Base-by-base conservation (phyloP, 306 rosid species). In the Vachellia collinsii region DNA sequence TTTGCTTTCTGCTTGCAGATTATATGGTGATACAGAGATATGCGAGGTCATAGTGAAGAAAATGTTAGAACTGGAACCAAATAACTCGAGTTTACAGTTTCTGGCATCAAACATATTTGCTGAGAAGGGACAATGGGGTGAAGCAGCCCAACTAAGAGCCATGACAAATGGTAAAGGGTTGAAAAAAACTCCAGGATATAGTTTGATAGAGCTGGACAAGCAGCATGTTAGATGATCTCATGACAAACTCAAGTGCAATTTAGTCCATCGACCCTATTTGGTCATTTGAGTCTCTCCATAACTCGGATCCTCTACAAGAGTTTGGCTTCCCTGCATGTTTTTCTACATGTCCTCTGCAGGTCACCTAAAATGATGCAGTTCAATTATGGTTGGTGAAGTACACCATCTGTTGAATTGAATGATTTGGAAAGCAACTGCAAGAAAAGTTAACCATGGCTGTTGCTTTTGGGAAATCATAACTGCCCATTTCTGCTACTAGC, bases 1-100 rank as follows among this genome's bases (percentile, higher is more conserved):
- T 51, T 80, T 88, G 81, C 90, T 88, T 48, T 85, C 89, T 70
- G 92, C 89, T 74, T 86, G 92, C 74, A 84, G 84, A 75, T 63
- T 88, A 56, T 83, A 88, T 8, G 85, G 82, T 54, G 85, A 84
- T 67, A 77, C 79, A 11, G 85, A 86, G 74, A 79, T 82, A 69
- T 85, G 88, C 8, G 87, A 79, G 74, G 48, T 75, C 51, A 58
- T 86, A 12, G 82, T 77, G 37, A 80, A 84, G 58, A 70, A 79
- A 20, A 67, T 88, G 76, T 50, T 88, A 76, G 68, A 84, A 75
- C 63, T 82, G 74, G 81, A 82, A 46, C 81, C 81, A 3, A 70
- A 71, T 42, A 84, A 54, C 38, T 82, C 86, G 22, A 84, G 86
- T 54, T 81, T 76, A 59, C 76, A 82, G 58, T 77, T 70, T 59